phyloP scores from a whole-genome alignment of 2,329 filamentous ascomycete species.

The Exophiala xenobiotica region DNA sequence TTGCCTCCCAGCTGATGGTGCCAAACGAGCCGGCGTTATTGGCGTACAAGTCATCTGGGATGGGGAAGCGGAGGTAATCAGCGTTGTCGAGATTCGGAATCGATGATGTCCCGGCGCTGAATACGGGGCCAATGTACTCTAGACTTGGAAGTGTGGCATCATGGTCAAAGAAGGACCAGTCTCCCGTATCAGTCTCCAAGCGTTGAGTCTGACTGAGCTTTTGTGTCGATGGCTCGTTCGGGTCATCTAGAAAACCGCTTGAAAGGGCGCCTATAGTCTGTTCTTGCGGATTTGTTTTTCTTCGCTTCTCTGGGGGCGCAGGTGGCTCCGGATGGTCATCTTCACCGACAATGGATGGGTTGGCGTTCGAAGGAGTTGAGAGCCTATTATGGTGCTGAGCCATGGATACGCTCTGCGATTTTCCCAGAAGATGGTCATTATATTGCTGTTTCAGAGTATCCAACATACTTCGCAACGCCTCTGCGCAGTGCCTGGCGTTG shows the following conservation, averaged over 20 bases:
- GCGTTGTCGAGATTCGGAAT: neutral
- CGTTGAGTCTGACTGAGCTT: neutral
- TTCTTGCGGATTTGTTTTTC: neutral
- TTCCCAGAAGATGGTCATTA: neutral
- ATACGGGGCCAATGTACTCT: constrained; percentile 9
- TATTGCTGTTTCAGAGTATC: constrained; percentile 11
- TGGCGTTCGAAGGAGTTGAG: neutral
- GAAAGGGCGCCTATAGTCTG: neutral
- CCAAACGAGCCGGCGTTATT: constrained; percentile 10
- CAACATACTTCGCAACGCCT: constrained; percentile 7
- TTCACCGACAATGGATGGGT: neutral
- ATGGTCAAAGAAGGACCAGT: constrained; percentile 4
- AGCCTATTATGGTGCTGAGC: neutral
- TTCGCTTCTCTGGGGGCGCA: neutral
- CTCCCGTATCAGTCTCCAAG: constrained; percentile 1
- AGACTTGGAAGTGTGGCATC: constrained; percentile 1
- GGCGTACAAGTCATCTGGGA: constrained; percentile 7
- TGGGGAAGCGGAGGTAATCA: constrained; percentile 2
- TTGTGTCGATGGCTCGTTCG: neutral
- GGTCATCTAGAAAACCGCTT: neutral
- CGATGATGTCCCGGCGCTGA: neutral
- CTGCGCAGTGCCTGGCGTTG: constrained; percentile 15
- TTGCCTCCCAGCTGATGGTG: constrained; percentile 11
- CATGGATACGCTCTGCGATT: neutral
- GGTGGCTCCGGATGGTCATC: neutral